Conservation (phyloP, 2,329 filamentous ascomycete species). For the Nakataea oryzae region DNA sequence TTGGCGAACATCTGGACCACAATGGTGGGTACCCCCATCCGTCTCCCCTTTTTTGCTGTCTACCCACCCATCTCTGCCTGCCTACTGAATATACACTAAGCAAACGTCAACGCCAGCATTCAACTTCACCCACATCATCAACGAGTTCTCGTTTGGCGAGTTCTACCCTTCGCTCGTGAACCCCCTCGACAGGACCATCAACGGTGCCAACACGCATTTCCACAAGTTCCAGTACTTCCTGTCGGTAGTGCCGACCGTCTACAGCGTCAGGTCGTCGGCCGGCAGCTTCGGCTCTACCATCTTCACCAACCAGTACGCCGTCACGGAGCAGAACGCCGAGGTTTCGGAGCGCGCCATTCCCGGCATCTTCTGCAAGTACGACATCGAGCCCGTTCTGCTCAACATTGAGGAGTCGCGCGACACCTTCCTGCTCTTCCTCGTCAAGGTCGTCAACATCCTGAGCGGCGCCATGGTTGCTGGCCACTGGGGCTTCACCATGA, state of each 20-base stretch:
- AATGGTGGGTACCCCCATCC: slow-evolving; percentile 40
- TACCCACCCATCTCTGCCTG: neutral
- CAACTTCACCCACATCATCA: slow-evolving; percentile 97
- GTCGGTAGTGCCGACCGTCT: slow-evolving; percentile 88
- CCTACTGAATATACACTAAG: neutral
- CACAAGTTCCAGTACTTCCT: slow-evolving; percentile 98
- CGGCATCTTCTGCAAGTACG: slow-evolving; percentile 96
- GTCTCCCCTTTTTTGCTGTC: neutral
- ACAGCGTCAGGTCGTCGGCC: slow-evolving; percentile 49
- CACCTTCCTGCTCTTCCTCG: slow-evolving; percentile 60
- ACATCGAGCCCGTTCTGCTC: slow-evolving; percentile 90
- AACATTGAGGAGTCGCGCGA: slow-evolving; percentile 75
- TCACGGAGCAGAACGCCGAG: slow-evolving; percentile 72
- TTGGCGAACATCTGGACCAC: slow-evolving; percentile 74
- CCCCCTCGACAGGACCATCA: slow-evolving; percentile 85
- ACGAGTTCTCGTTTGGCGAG: slow-evolving; percentile 92
- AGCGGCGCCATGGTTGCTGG: slow-evolving; percentile 86
- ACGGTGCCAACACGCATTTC: slow-evolving; percentile 65
- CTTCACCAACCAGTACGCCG: slow-evolving; percentile 95
- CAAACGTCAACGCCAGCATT: slow-evolving; percentile 46
- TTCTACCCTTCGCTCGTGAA: slow-evolving; percentile 92
- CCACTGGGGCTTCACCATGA: slow-evolving; percentile 84
- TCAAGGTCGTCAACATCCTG: slow-evolving; percentile 83
- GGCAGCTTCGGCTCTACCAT: slow-evolving; percentile 46
- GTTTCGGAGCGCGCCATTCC: slow-evolving; percentile 65